Evolutionary conservation across 306 rosid genomes (phyloP).

Genomic region (Cicer judaicum): DNA sequence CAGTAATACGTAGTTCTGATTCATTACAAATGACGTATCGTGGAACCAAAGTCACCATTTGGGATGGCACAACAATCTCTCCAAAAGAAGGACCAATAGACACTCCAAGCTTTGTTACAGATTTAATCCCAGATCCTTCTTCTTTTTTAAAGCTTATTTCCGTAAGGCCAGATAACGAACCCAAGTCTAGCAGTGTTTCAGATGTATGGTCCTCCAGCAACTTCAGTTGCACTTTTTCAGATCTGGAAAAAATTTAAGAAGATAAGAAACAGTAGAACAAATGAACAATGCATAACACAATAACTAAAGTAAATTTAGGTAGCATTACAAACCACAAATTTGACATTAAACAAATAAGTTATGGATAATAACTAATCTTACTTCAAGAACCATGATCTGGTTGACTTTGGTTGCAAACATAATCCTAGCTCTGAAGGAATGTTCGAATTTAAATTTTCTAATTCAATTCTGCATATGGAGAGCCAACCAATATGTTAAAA

Average conservation of each 20-base stretch:
- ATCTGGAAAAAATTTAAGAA: slow-evolving; percentile 55
- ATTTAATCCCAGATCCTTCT: slow-evolving; percentile 64
- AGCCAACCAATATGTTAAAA: slow-evolving; percentile 39
- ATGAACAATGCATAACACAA: slow-evolving; percentile 37
- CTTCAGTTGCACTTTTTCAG: slow-evolving; percentile 70
- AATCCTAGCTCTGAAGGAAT: slow-evolving; percentile 73
- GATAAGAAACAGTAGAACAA: slow-evolving; percentile 39
- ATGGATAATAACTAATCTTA: slow-evolving; percentile 54
- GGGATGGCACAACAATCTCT: slow-evolving; percentile 76
- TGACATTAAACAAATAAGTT: slow-evolving; percentile 27
- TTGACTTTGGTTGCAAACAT: slow-evolving; percentile 71
- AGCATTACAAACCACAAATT: slow-evolving; percentile 32
- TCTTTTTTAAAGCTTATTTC: slow-evolving; percentile 75
- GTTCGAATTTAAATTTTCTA: slow-evolving; percentile 52
- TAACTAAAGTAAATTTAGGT: slow-evolving; percentile 41
- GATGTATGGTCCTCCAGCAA: slow-evolving; percentile 69
- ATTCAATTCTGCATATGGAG: slow-evolving; percentile 64
- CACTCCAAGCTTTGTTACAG: slow-evolving; percentile 77
- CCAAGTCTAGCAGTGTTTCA: slow-evolving; percentile 74
- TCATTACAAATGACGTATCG: slow-evolving; percentile 80
- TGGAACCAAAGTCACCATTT: slow-evolving; percentile 81
- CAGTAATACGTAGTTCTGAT: slow-evolving; percentile 63
- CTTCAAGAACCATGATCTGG: slow-evolving; percentile 85
- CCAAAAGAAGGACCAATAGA: slow-evolving; percentile 69
- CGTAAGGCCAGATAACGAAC: slow-evolving; percentile 86